These are phyloP conservation scores for Entophlyctis helioformis DNA, from an alignment of 192 early-diverging fungal species.

Conservation along the genomic window DNA sequence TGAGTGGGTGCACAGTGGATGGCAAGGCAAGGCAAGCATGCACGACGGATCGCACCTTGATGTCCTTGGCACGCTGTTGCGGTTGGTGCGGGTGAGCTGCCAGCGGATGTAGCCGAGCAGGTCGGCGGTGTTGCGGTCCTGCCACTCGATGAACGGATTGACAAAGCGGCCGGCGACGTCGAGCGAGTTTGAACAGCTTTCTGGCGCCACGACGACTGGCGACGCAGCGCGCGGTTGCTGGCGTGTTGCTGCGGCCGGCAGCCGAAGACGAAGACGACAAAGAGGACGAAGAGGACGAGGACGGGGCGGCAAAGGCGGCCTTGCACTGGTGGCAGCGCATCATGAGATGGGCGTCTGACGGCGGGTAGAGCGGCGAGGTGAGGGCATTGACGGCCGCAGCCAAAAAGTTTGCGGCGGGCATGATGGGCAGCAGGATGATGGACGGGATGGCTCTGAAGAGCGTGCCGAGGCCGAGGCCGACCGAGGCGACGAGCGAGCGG, in stretches of 20 bases:
- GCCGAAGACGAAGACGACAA: background rate
- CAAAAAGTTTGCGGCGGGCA: too few species aligned
- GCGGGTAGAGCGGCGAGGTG: too few species aligned
- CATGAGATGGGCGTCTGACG: too few species aligned
- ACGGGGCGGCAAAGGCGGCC: background rate
- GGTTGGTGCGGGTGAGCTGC: constrained; percentile 21
- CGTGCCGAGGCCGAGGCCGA: too few species aligned
- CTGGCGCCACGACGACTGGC: constrained; percentile 12
- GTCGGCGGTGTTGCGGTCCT: constrained; percentile 25
- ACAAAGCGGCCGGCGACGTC: constrained; percentile 33
- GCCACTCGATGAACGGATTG: constrained; percentile 50
- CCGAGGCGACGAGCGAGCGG: too few species aligned
- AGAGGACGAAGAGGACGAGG: background rate
- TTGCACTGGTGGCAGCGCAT: background rate
- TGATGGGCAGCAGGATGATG: too few species aligned
- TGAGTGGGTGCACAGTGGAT: too few species aligned
- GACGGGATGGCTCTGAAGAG: too few species aligned
- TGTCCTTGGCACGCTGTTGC: constrained; percentile 19
- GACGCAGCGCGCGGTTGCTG: background rate
- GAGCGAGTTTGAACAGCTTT: constrained; percentile 21
- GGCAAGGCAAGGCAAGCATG: background rate
- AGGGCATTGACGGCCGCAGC: too few species aligned
- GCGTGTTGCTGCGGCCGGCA: background rate
- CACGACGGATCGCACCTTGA: constrained; percentile 3
- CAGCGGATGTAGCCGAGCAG: constrained; percentile 19